Evolutionary conservation across 345 rosid genomes (phyloP).

Genomic region (Rubroshorea leprosula): DNA sequence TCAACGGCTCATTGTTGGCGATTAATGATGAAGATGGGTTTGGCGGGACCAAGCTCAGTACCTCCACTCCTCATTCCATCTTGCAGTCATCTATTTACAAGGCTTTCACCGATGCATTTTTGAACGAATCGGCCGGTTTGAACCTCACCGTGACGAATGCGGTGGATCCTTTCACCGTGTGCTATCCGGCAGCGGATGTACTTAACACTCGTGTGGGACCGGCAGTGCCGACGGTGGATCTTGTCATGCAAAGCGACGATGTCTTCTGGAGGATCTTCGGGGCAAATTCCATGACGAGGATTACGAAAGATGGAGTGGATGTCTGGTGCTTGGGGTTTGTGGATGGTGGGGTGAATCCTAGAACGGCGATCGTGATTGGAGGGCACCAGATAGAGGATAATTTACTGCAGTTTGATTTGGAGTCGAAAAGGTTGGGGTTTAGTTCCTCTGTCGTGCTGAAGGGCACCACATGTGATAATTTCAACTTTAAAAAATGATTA

Average conservation of each 20-base stretch:
- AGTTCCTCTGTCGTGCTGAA: too few relatives aligned
- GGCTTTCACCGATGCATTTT: conserved; percentile 26
- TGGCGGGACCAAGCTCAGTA: conserved; percentile 53
- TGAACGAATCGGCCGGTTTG: not conserved
- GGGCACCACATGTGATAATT: too few relatives aligned
- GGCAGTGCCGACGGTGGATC: conserved; percentile 11
- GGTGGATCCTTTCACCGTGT: conserved; percentile 11
- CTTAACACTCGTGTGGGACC: conserved; percentile 10
- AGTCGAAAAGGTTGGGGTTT: not conserved
- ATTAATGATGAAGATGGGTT: conserved; percentile 22
- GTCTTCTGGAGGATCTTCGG: conserved; percentile 15
- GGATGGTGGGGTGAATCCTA: not conserved
- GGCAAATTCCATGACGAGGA: conserved; percentile 13
- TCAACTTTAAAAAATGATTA: too few relatives aligned
- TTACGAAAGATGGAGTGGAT: not conserved
- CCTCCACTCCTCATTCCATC: conserved; percentile 25
- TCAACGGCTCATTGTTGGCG: conserved; percentile 27
- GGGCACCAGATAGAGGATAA: not conserved
- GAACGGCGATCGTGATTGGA: not conserved
- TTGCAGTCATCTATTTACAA: conserved; percentile 40
- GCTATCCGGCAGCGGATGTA: conserved; percentile 5
- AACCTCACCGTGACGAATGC: conserved; percentile 9
- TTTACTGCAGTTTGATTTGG: not conserved
- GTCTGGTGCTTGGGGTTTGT: not conserved
- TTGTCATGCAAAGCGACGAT: conserved; percentile 6